Conservation (phyloP, 805 yeast genomes). For the Zygosaccharomyces rouxii region DNA sequence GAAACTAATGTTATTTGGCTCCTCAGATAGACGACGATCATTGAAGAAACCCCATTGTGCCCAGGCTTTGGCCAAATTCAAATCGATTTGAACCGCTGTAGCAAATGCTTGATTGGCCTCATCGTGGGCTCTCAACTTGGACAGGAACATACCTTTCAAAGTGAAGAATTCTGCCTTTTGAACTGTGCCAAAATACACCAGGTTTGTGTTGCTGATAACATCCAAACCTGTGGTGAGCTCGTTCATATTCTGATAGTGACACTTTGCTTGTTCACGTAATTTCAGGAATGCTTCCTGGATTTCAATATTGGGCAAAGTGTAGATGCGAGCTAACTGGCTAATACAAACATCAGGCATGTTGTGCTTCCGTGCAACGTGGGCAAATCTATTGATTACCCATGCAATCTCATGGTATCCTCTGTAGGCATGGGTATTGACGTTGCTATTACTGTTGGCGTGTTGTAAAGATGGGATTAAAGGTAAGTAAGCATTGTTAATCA, state of each 20-base stretch:
- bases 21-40: slow-evolving; percentile 80
- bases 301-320: slow-evolving; percentile 94
- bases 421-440: slow-evolving; percentile 88
- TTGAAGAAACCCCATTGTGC: slow-evolving; percentile 99
- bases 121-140: slow-evolving; percentile 82
- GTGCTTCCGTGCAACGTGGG: slow-evolving; percentile 97
- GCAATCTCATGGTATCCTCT: slow-evolving; percentile 98
- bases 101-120: slow-evolving; percentile 98
- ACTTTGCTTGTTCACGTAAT: slow-evolving; percentile 93
- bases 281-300: slow-evolving; percentile 97
- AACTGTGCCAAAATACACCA: slow-evolving; percentile 93
- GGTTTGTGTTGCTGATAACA: slow-evolving; percentile 91
- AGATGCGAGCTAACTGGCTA: slow-evolving; percentile 85
- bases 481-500: slow-evolving; percentile 88
- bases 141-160: slow-evolving; percentile 94
- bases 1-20: slow-evolving; percentile 70
- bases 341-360: slow-evolving; percentile 96
- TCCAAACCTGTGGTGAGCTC: slow-evolving; percentile 94
- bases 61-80: slow-evolving; percentile 96
- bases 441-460: slow-evolving; percentile 59
- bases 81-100: slow-evolving; percentile 93
- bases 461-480: slow-evolving; percentile 86
- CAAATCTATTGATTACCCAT: slow-evolving; percentile 96
- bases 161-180: slow-evolving; percentile 98
- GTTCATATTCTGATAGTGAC: slow-evolving; percentile 87